phyloP scores from a whole-genome alignment of 2,329 filamentous ascomycete genomes.

The Claviceps fusiformis region DNA sequence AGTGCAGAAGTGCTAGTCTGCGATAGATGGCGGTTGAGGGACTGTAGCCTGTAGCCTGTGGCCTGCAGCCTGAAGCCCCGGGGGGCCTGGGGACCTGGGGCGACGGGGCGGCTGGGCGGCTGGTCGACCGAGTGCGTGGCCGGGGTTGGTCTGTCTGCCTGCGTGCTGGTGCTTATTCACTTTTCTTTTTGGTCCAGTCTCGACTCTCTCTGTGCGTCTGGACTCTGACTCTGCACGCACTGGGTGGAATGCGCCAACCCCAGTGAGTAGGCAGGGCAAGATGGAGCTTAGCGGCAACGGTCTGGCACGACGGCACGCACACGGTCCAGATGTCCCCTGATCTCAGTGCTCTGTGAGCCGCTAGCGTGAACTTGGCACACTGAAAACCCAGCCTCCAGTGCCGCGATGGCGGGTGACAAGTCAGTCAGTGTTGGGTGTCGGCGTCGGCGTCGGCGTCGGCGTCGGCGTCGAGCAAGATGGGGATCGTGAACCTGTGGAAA shows the following conservation, averaged over 20 bases:
- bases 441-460: background rate
- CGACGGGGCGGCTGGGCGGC: background rate
- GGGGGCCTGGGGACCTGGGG: background rate
- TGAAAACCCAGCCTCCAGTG: too few relatives aligned
- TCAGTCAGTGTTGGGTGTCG: background rate
- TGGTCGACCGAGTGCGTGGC: conserved; percentile 1
- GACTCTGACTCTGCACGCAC: too few relatives aligned
- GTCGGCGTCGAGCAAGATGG: too few relatives aligned
- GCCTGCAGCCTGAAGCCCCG: too few relatives aligned
- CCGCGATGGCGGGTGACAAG: too few relatives aligned
- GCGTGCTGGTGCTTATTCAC: background rate
- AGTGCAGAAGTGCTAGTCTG: conserved; percentile 3
- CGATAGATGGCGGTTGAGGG: background rate
- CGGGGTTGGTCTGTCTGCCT: background rate
- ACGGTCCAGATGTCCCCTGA: too few relatives aligned
- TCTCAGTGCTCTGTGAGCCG: background rate
- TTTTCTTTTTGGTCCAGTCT: background rate
- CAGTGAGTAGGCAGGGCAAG: too few relatives aligned
- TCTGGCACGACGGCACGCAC: too few relatives aligned
- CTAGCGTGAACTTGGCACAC: too few relatives aligned
- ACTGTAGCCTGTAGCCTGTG: too few relatives aligned
- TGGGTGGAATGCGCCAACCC: conserved; percentile 2
- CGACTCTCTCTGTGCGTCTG: background rate
- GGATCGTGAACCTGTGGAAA: too few relatives aligned
- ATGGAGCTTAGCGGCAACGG: too few relatives aligned